A percentile compares a stretch with the other conserved stretches of the same genome.
These are phyloP conservation scores for Vitis labrusca DNA, from an alignment of 164 flowering plant species.

Conservation along the genomic window DNA sequence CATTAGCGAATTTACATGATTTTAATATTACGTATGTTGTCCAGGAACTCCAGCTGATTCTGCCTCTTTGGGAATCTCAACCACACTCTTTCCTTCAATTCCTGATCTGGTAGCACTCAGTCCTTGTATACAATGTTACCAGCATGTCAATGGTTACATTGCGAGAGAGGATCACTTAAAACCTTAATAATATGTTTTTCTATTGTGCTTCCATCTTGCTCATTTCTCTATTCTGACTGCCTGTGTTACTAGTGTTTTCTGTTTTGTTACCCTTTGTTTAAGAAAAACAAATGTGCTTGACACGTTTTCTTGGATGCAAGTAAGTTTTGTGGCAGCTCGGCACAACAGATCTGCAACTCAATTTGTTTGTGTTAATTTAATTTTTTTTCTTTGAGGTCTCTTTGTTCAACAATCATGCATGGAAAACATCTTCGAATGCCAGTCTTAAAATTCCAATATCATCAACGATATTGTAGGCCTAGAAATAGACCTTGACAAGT, in stretches of 20 bases:
- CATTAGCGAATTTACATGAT: too few relatives aligned
- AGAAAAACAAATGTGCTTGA: not conserved
- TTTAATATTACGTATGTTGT: constrained; percentile 5
- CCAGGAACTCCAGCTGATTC: constrained; percentile 95
- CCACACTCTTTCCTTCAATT: constrained; percentile 57
- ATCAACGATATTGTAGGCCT: too few relatives aligned
- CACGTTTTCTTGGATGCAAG: too few relatives aligned
- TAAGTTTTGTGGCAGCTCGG: too few relatives aligned
- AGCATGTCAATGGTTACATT: not conserved
- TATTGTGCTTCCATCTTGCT: not conserved
- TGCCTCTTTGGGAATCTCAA: constrained; percentile 76
- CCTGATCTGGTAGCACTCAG: constrained; percentile 74
- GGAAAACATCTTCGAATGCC: too few relatives aligned
- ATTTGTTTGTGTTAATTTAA: too few relatives aligned
- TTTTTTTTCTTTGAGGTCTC: too few relatives aligned
- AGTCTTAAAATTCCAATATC: too few relatives aligned
- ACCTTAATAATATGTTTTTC: not conserved
- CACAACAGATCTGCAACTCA: too few relatives aligned
- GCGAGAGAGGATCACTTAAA: not conserved
- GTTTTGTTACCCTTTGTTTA: not conserved
- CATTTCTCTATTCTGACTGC: not conserved
- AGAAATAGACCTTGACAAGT: too few relatives aligned
- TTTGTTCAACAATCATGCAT: too few relatives aligned
- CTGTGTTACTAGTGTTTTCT: not conserved
- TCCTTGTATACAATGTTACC: not conserved